phyloP scores from a whole-genome alignment of 1,139 yeast species.

The Candida mesenterica region DNA sequence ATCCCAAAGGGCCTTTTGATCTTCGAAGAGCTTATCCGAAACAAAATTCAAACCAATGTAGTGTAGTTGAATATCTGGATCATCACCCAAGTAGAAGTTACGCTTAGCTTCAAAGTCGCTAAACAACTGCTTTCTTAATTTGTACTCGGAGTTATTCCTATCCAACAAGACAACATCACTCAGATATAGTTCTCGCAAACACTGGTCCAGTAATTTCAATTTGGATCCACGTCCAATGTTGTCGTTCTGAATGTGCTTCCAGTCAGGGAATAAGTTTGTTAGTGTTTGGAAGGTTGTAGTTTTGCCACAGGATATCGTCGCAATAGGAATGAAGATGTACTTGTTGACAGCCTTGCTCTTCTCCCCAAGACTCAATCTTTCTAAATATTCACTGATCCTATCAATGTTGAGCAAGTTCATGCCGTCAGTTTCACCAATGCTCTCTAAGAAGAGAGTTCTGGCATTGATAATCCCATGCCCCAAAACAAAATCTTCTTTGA shows the following conservation, averaged over 20 bases:
- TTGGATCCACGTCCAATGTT: constrained; percentile 54
- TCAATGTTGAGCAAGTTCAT: constrained; percentile 27
- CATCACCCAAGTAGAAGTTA: constrained; percentile 31
- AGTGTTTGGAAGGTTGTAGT: constrained; percentile 76
- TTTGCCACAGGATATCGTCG: constrained; percentile 95
- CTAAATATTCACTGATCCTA: constrained; percentile 12
- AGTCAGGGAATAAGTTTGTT: constrained; percentile 50
- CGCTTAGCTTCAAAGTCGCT: constrained; percentile 46
- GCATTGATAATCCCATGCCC: constrained; percentile 77
- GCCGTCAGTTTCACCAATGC: constrained; percentile 33
- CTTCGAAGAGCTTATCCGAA: constrained; percentile 19
- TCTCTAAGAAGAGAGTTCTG: constrained; percentile 57
- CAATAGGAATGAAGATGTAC: constrained; percentile 74
- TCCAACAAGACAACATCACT: constrained; percentile 67
- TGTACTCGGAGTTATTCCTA: constrained; percentile 72
- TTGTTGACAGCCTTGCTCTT: constrained; percentile 21
- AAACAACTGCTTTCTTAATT: constrained; percentile 70
- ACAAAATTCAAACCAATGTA: constrained; percentile 72
- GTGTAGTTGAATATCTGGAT: constrained; percentile 11
- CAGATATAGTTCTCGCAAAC: constrained; percentile 30
- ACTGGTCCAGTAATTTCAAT: constrained; percentile 50
- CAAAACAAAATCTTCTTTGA: constrained; percentile 44
- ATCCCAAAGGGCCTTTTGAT: constrained; percentile 30
- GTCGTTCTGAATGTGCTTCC: constrained; percentile 89
- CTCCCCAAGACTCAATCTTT: constrained; percentile 4